Evolutionary conservation across 495 filamentous ascomycete genomes (phyloP).

Genomic region (Lophiotrema nucula): DNA sequence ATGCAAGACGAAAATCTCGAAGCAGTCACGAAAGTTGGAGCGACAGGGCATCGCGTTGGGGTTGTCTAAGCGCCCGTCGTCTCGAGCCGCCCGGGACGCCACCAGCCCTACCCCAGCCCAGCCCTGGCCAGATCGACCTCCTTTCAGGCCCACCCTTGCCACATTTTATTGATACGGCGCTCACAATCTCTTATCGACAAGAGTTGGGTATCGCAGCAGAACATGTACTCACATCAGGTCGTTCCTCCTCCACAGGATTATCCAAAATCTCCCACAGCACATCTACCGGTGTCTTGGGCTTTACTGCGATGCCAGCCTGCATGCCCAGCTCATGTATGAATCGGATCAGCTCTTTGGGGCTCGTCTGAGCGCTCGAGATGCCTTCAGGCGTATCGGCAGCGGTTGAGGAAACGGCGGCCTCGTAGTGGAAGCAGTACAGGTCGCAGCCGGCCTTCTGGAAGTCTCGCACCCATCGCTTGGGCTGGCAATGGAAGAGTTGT

Average conservation of each 20-base stretch:
- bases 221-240: constrained; percentile 74
- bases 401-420: constrained; percentile 83
- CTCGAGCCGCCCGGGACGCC: constrained; percentile 26
- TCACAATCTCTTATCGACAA: constrained; percentile 8
- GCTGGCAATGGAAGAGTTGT: constrained; percentile 50
- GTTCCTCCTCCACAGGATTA: constrained; percentile 64
- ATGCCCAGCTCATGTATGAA: constrained; percentile 87
- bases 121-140: background rate
- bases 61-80: constrained; percentile 31
- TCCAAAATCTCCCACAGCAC: constrained; percentile 90
- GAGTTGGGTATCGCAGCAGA: constrained; percentile 9
- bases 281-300: constrained; percentile 85
- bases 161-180: constrained; percentile 15
- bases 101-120: constrained; percentile 14
- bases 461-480: constrained; percentile 94
- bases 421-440: constrained; percentile 99
- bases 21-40: constrained; percentile 1
- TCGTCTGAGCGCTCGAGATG: constrained; percentile 64
- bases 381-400: constrained; percentile 76
- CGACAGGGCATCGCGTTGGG: constrained; percentile 10
- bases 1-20: constrained; percentile 4
- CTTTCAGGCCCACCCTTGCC: constrained; percentile 12
- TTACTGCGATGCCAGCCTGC: constrained; percentile 92
- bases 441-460: constrained; percentile 94
- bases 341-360: constrained; percentile 77